Conservation (phyloP, 1,139 yeast genomes). For the Debaryomyces sp. region DNA sequence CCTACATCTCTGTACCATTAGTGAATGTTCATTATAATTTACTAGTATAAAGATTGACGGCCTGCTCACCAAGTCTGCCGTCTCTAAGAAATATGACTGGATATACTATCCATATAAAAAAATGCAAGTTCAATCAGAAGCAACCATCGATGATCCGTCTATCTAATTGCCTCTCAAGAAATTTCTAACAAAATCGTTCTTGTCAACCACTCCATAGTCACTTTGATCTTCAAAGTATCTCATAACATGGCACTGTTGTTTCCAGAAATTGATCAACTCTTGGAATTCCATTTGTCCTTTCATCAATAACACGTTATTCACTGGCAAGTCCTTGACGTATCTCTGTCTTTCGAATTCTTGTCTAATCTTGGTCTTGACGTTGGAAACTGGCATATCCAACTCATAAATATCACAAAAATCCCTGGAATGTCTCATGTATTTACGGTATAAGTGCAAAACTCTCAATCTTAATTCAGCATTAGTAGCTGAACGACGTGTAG, state of each 20-base stretch:
- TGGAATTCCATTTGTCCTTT: conserved; percentile 93
- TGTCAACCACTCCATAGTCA: conserved; percentile 48
- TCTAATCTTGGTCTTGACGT: conserved; percentile 80
- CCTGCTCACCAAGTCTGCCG: not conserved
- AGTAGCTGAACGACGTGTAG: conserved; percentile 69
- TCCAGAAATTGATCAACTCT: conserved; percentile 88
- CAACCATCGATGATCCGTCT: conserved; percentile 3
- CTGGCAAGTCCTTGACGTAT: conserved; percentile 65
- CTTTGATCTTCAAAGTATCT: conserved; percentile 76
- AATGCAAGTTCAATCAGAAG: conserved; percentile 5
- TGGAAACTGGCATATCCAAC: conserved; percentile 81
- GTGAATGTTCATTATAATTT: conserved; percentile 7
- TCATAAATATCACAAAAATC: conserved; percentile 73
- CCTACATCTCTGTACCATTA: conserved; percentile 1
- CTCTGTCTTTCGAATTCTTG: conserved; percentile 88
- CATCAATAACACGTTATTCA: conserved; percentile 69
- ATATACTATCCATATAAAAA: conserved; percentile 1
- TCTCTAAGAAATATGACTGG: conserved; percentile 3
- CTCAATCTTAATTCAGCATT: conserved; percentile 64
- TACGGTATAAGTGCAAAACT: conserved; percentile 72
- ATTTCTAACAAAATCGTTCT: conserved; percentile 65
- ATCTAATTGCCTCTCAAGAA: conserved; percentile 62
- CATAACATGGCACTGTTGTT: conserved; percentile 84
- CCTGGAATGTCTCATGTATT: conserved; percentile 64
- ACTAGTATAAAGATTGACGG: not conserved